Conservation (phyloP, 257 asterid species). For the Solanum paucissectum region DNA sequence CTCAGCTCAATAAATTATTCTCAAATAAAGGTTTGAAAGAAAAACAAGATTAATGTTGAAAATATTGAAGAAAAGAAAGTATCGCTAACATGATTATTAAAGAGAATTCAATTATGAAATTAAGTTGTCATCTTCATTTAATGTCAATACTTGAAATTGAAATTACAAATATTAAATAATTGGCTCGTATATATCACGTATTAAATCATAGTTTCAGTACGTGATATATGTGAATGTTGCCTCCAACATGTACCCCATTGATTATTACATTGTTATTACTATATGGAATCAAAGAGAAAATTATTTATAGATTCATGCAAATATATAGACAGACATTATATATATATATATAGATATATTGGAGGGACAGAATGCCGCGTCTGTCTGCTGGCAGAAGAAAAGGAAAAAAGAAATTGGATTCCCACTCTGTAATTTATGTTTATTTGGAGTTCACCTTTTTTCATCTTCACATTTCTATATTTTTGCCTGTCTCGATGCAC, state of each 20-base stretch:
- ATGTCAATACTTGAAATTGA: background rate
- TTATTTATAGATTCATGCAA: background rate
- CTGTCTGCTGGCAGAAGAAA: background rate
- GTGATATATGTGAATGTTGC: conserved; percentile 7
- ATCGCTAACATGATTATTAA: background rate
- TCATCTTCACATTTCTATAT: background rate
- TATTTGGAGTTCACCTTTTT: background rate
- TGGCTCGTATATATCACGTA: no score
- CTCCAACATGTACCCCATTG: conserved; percentile 11
- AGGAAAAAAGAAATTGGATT: background rate
- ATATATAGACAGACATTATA: background rate
- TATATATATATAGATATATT: background rate
- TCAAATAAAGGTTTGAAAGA: background rate
- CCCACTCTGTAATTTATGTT: no score
- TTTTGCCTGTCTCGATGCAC: no score
- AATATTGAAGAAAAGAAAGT: background rate
- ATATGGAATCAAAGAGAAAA: background rate
- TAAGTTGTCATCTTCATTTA: background rate
- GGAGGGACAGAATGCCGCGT: background rate
- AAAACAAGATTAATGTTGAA: background rate
- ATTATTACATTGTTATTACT: background rate
- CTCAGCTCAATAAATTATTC: background rate
- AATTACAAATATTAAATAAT: no score
- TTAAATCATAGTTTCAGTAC: background rate
- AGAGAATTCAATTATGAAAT: background rate